Percentiles rank a stretch among this genome's conserved stretches.
Evolutionary conservation across 2,329 filamentous ascomycete genomes (phyloP).

Genomic region (Fusarium staphyleae): DNA sequence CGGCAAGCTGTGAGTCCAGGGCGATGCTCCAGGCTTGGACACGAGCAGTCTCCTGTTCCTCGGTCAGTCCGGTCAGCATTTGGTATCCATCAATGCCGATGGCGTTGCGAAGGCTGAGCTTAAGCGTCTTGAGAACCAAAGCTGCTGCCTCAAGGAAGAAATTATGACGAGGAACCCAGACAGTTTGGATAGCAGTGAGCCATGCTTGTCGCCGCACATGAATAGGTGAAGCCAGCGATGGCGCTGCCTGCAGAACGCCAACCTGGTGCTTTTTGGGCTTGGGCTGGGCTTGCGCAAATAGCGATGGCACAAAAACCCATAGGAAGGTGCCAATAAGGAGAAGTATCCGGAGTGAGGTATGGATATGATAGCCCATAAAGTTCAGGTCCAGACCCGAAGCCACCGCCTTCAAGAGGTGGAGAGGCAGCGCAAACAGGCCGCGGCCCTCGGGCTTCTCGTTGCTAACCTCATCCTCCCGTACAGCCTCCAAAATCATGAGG

Average conservation of each 20-base stretch:
- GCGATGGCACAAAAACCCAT: constrained; percentile 62
- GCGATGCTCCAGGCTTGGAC: constrained; percentile 94
- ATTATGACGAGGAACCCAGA: constrained; percentile 88
- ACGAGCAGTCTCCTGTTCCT: constrained; percentile 84
- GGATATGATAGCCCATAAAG: constrained; percentile 61
- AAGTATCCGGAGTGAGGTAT: constrained; percentile 61
- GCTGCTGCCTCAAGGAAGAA: constrained; percentile 87
- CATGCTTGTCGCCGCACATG: constrained; percentile 87
- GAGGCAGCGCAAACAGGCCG: constrained; percentile 70
- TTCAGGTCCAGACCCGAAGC: constrained; percentile 59
- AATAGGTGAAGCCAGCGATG: constrained; percentile 81
- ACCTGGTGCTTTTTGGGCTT: constrained; percentile 61
- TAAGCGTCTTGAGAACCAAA: constrained; percentile 78
- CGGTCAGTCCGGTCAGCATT: constrained; percentile 77
- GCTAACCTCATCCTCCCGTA: constrained; percentile 70
- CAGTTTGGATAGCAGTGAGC: constrained; percentile 90
- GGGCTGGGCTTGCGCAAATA: constrained; percentile 54
- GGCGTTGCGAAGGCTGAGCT: constrained; percentile 79
- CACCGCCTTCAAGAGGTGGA: constrained; percentile 61
- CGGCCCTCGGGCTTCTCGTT: constrained; percentile 69
- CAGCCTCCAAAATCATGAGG: constrained; percentile 88
- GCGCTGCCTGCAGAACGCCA: constrained; percentile 59
- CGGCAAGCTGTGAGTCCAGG: constrained; percentile 89
- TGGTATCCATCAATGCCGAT: constrained; percentile 82
- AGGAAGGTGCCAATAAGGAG: constrained; percentile 61